A percentile compares a stretch with the other conserved stretches of the same genome.
phyloP scores from a whole-genome alignment of 2,329 filamentous ascomycete species.

The Aspergillus quadrilineatus region DNA sequence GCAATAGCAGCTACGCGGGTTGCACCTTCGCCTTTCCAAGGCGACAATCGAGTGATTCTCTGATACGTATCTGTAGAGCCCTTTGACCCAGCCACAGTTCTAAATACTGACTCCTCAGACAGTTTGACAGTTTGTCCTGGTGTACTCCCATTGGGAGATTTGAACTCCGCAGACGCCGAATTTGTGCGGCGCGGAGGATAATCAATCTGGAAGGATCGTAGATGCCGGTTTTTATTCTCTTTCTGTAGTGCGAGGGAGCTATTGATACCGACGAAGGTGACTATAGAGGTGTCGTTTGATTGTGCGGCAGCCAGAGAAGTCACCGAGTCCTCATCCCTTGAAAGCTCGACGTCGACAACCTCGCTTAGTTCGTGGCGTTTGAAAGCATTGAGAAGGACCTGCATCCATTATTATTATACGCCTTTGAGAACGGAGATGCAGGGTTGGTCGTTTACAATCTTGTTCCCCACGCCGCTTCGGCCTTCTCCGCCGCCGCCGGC shows the following conservation, averaged over 20 bases:
- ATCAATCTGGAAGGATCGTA: conserved; percentile 70
- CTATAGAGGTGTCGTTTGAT: conserved; percentile 53
- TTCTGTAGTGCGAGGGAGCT: conserved; percentile 70
- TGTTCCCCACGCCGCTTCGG: conserved; percentile 79
- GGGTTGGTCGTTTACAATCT: conserved; percentile 62
- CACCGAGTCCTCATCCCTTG: conserved; percentile 83
- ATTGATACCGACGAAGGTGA: conserved; percentile 77
- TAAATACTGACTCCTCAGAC: conserved; percentile 55
- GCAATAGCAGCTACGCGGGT: conserved; percentile 73
- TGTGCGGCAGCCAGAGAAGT: conserved; percentile 73
- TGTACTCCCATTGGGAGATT: conserved; percentile 24
- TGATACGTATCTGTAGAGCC: conserved; percentile 56
- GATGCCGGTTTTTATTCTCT: conserved; percentile 78
- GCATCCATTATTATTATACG: conserved; percentile 7
- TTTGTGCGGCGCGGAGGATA: conserved; percentile 50
- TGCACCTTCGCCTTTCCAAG: conserved; percentile 52
- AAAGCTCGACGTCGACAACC: conserved; percentile 72
- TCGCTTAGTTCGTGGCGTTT: conserved; percentile 63
- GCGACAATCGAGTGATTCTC: conserved; percentile 57
- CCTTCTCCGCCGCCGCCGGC: conserved; percentile 85
- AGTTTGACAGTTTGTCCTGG: conserved; percentile 44
- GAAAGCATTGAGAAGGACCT: conserved; percentile 73
- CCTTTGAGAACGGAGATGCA: background rate
- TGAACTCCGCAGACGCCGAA: conserved; percentile 15
- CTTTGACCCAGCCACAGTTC: conserved; percentile 32